phyloP scores from a whole-genome alignment of 1,284 basidiomycete genomes.

The Pascua guehoae region DNA sequence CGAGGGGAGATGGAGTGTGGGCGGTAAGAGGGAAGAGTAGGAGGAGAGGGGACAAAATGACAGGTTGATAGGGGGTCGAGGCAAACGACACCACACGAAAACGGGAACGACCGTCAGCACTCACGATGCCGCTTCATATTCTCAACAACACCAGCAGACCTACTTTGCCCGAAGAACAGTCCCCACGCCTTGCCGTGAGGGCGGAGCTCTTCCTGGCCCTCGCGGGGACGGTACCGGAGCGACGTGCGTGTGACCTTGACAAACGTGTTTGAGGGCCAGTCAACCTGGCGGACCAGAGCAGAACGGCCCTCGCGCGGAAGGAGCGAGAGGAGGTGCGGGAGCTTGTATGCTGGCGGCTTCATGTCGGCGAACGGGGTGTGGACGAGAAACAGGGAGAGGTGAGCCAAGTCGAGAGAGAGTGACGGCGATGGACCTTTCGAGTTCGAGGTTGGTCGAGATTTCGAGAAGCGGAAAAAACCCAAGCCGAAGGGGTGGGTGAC shows the following conservation, averaged over 20 bases:
- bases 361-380: not conserved
- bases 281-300: conserved; percentile 28
- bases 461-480: not conserved
- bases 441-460: not conserved
- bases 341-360: conserved; percentile 17
- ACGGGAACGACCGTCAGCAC: too few relatives aligned
- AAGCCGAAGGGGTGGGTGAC: too few relatives aligned
- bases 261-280: conserved; percentile 29
- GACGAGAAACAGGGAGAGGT: too few relatives aligned
- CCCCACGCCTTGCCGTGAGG: conserved; percentile 33
- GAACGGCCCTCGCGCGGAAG: conserved; percentile 27
- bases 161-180: conserved; percentile 35
- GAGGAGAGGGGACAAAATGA: too few relatives aligned
- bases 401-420: not conserved
- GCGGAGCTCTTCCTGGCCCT: conserved; percentile 12
- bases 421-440: not conserved
- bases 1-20: too few relatives aligned
- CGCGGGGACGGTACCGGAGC: conserved; percentile 24
- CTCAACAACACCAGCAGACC: conserved; percentile 4
- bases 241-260: conserved; percentile 32
- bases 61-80: too few relatives aligned
- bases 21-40: too few relatives aligned
- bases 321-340: conserved; percentile 31
- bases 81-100: too few relatives aligned
- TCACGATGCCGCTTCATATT: too few relatives aligned